Evolutionary conservation across 2,329 filamentous ascomycete species (phyloP).

Genomic region (Fusarium bulbicola): DNA sequence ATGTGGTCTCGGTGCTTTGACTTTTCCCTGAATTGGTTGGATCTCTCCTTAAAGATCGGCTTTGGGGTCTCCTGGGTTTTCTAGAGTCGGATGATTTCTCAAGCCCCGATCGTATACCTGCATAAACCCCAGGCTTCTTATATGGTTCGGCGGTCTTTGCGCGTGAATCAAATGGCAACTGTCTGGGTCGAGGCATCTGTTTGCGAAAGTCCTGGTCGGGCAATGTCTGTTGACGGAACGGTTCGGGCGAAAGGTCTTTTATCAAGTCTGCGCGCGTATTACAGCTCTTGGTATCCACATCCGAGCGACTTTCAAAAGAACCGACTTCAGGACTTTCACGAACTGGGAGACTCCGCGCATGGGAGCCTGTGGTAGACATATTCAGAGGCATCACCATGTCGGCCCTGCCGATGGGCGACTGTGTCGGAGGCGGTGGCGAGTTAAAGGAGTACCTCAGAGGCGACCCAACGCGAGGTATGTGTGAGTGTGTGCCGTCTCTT

Average conservation of each 20-base stretch:
- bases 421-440: background rate
- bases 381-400: background rate
- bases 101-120: background rate
- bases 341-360: background rate
- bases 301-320: background rate
- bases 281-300: background rate
- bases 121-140: background rate
- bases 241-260: background rate
- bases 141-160: background rate
- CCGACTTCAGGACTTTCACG: background rate
- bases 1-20: background rate
- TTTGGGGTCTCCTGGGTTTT: background rate
- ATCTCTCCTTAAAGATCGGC: background rate
- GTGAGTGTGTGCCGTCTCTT: conserved; percentile 6
- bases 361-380: background rate
- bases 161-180: conserved; percentile 41
- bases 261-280: background rate
- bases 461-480: conserved; percentile 43
- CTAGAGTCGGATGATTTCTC: background rate
- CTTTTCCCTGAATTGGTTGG: background rate
- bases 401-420: background rate
- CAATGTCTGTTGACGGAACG: background rate
- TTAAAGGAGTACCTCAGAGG: conserved; percentile 38
- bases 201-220: conserved; percentile 37
- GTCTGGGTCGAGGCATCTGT: conserved; percentile 45